Evolutionary conservation across 768 basidiomycete species (phyloP), one percentile per base, ranked within the genome.

Genomic region (Mycena maculata): DNA sequence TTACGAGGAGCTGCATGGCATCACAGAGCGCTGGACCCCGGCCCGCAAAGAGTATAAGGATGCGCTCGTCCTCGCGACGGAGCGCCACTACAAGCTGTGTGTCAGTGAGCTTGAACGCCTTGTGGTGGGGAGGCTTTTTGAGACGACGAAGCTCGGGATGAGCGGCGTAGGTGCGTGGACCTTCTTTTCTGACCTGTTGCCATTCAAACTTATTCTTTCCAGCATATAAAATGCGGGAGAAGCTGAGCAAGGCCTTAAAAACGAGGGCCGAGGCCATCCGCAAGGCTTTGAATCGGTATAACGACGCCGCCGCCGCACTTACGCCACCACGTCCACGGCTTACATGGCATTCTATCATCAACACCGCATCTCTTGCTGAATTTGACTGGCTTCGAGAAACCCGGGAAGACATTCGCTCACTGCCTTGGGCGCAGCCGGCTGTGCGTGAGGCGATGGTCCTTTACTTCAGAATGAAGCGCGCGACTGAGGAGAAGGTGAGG

Each of bases 401-500:
- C 6, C 38, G 60, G 18, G 10, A 55, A 23, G 70, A 72, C 23
- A 55, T 71, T n/a, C 42, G 41, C 5, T 3, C 52, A 1, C 25
- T 25, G 22, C 39, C 57, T 3, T 71, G 70, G 70, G 56, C 68
- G 0, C 27, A 30, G 11, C 70, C 70, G 5, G 62, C 53, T 9
- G 31, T 8, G 4, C 67, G 63, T 18, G 36, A 25, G 9, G 50
- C 57, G 0, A 66, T 71, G 62, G 56, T 61, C n/a, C 15, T 30
- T 2, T 61, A 49, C 28, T 69, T 65, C 36, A 66, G 72, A 48
- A 55, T 71, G 3, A 36, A 49, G 7, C 63, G 65, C 2, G 76
- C 77, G 0, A 12, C 50, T 4, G 74, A 76, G 52, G 76, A 76
- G 55, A 68, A 76, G 8, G 12, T 13, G 0, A 57, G 70, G 3